phyloP scores from a whole-genome alignment of 371 early-diverging fungal genomes.

The Mortierella sp. region DNA sequence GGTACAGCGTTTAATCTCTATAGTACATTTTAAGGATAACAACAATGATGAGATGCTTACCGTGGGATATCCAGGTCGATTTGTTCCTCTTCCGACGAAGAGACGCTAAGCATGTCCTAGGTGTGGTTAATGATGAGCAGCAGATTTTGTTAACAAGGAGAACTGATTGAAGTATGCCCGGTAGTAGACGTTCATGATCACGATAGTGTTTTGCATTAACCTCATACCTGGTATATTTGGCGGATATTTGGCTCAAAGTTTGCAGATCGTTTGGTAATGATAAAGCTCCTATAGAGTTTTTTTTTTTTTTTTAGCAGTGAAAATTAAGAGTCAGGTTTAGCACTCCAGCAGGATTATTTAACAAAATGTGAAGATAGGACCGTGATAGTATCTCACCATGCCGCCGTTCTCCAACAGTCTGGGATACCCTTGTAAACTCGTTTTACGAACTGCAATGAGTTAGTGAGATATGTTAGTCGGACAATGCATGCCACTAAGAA shows the following conservation, averaged over 20 bases:
- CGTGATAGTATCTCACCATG: slow-evolving; percentile 60
- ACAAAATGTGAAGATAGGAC: not conserved
- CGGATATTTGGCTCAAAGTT: slow-evolving; percentile 42
- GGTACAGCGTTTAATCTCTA: not conserved
- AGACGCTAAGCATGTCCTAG: slow-evolving; percentile 25
- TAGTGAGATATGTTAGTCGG: not conserved
- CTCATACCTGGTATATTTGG: slow-evolving; percentile 42
- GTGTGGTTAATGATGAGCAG: slow-evolving; percentile 10
- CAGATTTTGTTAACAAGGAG: not conserved
- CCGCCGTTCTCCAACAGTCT: slow-evolving; percentile 74
- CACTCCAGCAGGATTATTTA: too few relatives aligned
- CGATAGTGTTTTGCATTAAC: not conserved
- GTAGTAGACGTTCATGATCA: too few relatives aligned
- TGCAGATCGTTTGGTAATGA: slow-evolving; percentile 52
- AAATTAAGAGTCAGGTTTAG: not conserved
- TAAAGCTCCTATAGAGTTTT: slow-evolving; percentile 51
- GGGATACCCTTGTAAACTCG: slow-evolving; percentile 77
- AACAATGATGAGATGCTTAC: slow-evolving; percentile 31
- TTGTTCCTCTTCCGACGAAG: slow-evolving; percentile 69
- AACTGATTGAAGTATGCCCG: not conserved
- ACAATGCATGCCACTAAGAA: not conserved
- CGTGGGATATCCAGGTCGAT: slow-evolving; percentile 78
- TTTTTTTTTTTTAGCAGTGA: not conserved
- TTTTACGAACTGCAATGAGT: slow-evolving; percentile 56
- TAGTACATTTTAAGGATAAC: not conserved